phyloP scores from a whole-genome alignment of 306 rosid genomes.

The Lagenaria siceraria region DNA sequence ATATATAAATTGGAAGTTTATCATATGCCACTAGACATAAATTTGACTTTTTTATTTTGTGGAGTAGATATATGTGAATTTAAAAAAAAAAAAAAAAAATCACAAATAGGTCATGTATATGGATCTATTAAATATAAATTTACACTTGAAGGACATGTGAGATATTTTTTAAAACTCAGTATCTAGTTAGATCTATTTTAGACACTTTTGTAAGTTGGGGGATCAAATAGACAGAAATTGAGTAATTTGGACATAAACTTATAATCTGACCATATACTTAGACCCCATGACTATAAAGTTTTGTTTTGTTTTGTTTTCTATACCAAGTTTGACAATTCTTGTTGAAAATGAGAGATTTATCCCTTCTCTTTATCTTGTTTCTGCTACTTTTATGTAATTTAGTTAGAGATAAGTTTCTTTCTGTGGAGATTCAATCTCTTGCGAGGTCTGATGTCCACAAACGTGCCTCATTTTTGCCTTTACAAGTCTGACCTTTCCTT shows the following conservation, averaged over 20 bases:
- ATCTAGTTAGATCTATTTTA: too few species aligned
- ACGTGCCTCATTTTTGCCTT: background rate
- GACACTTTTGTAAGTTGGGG: too few species aligned
- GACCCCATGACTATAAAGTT: background rate
- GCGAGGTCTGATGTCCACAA: background rate
- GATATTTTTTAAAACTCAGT: too few species aligned
- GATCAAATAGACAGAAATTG: too few species aligned
- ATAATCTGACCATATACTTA: background rate
- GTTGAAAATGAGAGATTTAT: background rate
- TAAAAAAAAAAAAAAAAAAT: too few species aligned
- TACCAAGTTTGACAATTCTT: background rate
- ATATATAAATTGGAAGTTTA: too few species aligned
- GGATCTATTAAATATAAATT: too few species aligned
- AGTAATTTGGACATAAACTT: background rate
- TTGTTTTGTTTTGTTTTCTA: background rate
- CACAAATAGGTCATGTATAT: too few species aligned
- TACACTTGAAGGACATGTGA: too few species aligned
- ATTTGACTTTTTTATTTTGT: too few species aligned
- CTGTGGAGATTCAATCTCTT: background rate
- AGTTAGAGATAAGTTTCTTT: background rate
- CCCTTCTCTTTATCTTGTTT: background rate
- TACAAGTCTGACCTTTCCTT: background rate
- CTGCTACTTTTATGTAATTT: background rate
- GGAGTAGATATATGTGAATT: too few species aligned
- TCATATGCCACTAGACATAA: too few species aligned